phyloP scores from a whole-genome alignment of 441 rosid genomes.

The Pelargonium citronellum region DNA sequence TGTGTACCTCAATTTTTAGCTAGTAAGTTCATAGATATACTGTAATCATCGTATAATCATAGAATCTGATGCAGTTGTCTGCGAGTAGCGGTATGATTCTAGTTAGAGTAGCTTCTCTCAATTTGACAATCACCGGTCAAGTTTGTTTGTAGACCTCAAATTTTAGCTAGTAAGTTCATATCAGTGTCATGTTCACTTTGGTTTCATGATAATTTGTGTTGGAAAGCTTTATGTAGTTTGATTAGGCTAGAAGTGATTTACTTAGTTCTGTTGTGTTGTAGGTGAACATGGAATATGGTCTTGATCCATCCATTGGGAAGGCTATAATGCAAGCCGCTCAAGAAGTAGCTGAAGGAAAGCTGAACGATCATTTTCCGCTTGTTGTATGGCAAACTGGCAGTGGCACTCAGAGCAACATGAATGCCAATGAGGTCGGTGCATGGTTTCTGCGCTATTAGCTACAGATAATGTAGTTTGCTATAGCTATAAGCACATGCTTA shows the following conservation, averaged over 20 bases:
- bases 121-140: too few relatives aligned
- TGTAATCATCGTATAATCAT: too few relatives aligned
- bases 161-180: neutral
- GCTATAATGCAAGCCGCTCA: conserved; percentile 90
- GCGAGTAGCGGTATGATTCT: neutral
- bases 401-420: conserved; percentile 98
- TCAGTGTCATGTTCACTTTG: neutral
- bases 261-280: conserved; percentile 20
- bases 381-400: conserved; percentile 99
- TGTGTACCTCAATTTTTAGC: neutral
- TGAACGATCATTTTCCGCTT: conserved; percentile 83
- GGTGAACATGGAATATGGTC: conserved; percentile 91
- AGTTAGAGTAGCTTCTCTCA: neutral
- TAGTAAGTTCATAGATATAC: neutral
- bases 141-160: neutral
- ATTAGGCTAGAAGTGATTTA: neutral
- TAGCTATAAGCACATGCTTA: too few relatives aligned
- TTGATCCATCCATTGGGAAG: conserved; percentile 74
- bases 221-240: neutral
- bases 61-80: too few relatives aligned
- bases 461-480: neutral
- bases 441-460: neutral
- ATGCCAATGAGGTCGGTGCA: conserved; percentile 76
- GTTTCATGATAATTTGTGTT: neutral
- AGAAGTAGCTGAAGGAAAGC: conserved; percentile 86